Evolutionary conservation across 2,329 filamentous ascomycete species (phyloP).

Genomic region (Fusarium nanum): DNA sequence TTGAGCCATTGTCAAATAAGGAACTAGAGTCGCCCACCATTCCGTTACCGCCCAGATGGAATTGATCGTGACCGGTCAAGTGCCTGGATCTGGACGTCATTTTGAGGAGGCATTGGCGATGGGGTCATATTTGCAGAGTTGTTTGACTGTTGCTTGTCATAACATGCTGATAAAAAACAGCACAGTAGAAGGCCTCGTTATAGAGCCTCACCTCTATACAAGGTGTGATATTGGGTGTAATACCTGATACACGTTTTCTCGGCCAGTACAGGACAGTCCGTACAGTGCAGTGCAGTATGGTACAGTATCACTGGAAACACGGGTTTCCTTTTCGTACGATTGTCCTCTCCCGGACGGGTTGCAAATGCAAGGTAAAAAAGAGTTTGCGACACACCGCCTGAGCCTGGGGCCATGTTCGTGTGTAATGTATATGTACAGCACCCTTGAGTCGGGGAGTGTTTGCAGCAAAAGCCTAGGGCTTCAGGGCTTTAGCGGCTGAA

Average conservation of each 20-base stretch:
- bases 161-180: conserved; percentile 23
- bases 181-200: conserved; percentile 29
- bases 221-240: conserved; percentile 31
- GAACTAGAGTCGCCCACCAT: conserved; percentile 44
- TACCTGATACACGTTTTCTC: conserved; percentile 36
- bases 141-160: neutral
- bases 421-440: conserved; percentile 16
- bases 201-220: conserved; percentile 7
- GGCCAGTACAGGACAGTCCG: conserved; percentile 22
- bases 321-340: conserved; percentile 36
- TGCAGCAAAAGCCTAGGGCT: conserved; percentile 36
- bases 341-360: conserved; percentile 15
- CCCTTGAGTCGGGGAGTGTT: conserved; percentile 39
- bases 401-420: conserved; percentile 37
- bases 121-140: conserved; percentile 20
- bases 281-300: neutral
- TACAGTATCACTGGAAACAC: conserved; percentile 33
- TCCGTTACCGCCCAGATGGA: conserved; percentile 39
- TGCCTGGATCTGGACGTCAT: conserved; percentile 28
- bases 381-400: conserved; percentile 43
- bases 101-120: conserved; percentile 32
- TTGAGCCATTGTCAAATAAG: conserved; percentile 52
- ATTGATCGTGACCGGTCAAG: conserved; percentile 36
- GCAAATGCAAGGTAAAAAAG: conserved; percentile 21
- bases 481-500: conserved; percentile 35